phyloP scores from a whole-genome alignment of 2,329 filamentous ascomycete genomes.

The Cladosporium sp. region DNA sequence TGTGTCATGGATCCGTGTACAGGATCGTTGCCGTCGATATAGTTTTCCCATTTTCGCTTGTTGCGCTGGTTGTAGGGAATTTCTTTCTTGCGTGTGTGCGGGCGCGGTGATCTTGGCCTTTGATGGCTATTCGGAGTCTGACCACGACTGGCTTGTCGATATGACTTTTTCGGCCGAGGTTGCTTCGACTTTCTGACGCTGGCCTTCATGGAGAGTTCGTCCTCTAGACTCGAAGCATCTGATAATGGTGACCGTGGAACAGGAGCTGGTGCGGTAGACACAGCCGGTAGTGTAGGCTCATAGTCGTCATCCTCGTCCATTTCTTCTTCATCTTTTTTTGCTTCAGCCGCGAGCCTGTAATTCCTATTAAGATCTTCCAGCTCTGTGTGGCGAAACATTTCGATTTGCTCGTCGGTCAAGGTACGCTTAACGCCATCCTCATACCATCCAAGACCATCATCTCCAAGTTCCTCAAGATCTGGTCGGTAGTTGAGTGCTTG shows the following conservation, averaged over 20 bases:
- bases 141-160: conserved; percentile 10
- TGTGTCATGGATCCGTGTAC: conserved; percentile 38
- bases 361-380: conserved; percentile 54
- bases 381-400: conserved; percentile 86
- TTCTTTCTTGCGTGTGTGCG: conserved; percentile 17
- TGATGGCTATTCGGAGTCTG: neutral
- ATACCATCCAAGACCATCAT: conserved; percentile 74
- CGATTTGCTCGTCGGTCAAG: conserved; percentile 84
- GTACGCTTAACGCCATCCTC: conserved; percentile 81
- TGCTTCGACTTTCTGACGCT: neutral
- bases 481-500: conserved; percentile 23
- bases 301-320: conserved; percentile 13
- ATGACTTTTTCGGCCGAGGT: conserved; percentile 13
- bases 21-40: conserved; percentile 32
- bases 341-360: conserved; percentile 14
- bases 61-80: conserved; percentile 29
- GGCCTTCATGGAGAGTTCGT: conserved; percentile 17
- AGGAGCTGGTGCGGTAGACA: neutral
- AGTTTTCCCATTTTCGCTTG: conserved; percentile 34
- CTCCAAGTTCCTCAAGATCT: conserved; percentile 41
- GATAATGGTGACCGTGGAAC: conserved; percentile 18
- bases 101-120: conserved; percentile 1
- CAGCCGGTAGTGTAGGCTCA: conserved; percentile 1
- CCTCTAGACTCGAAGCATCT: conserved; percentile 25
- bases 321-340: conserved; percentile 14